Conservation (phyloP, 208 protist genomes). For the Entamoeba invadens region DNA sequence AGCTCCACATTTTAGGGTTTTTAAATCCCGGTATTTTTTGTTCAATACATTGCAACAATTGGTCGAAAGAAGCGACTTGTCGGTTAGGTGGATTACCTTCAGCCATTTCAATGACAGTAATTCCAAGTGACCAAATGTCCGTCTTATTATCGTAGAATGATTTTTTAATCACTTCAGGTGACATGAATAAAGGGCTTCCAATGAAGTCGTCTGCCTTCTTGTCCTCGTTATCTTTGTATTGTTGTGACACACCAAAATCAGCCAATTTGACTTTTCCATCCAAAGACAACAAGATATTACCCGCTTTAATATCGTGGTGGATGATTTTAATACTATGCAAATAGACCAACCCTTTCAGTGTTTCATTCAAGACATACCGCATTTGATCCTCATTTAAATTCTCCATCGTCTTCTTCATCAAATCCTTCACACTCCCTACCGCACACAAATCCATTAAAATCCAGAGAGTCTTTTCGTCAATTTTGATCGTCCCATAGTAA, state of each 20-base stretch:
- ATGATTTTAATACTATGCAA: constrained; percentile 15
- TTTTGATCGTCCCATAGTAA: neutral
- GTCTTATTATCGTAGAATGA: neutral
- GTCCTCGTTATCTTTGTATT: neutral
- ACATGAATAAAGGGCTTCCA: constrained; percentile 12
- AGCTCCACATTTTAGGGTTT: neutral
- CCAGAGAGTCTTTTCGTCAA: neutral
- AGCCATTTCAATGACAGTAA: constrained; percentile 17
- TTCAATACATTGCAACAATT: neutral
- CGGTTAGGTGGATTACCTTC: constrained; percentile 2
- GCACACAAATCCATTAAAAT: neutral
- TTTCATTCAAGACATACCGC: neutral
- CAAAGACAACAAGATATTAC: constrained; percentile 11
- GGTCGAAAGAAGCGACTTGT: neutral
- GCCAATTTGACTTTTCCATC: constrained; percentile 20
- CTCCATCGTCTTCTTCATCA: neutral
- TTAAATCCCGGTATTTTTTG: neutral
- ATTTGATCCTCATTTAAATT: neutral
- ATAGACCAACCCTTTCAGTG: constrained; percentile 14
- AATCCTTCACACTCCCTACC: neutral
- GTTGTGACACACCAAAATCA: constrained; percentile 22
- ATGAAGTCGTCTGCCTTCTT: neutral
- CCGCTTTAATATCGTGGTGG: constrained; percentile 22
- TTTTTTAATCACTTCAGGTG: constrained; percentile 17
- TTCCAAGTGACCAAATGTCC: constrained; percentile 23